phyloP scores from a whole-genome alignment of 306 rosid species.

The Cucurbita ficifolia region DNA sequence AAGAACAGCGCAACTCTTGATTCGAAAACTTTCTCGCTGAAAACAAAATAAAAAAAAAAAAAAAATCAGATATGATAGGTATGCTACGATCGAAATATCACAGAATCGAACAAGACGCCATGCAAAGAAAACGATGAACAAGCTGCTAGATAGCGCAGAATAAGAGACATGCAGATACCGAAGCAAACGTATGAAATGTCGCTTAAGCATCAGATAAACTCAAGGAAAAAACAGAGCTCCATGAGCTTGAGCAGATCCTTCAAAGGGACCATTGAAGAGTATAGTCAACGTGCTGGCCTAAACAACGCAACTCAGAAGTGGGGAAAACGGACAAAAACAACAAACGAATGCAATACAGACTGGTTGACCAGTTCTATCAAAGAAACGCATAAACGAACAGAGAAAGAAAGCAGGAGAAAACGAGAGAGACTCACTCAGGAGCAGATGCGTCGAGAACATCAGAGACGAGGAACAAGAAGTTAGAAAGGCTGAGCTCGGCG shows the following conservation, averaged over 20 bases:
- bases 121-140: not conserved
- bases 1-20: slow-evolving; percentile 27
- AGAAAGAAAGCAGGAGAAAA: no score
- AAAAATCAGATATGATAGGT: no score
- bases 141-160: not conserved
- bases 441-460: slow-evolving; percentile 20
- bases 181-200: not conserved
- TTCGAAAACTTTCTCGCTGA: slow-evolving; percentile 24
- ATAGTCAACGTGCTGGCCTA: no score
- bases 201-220: not conserved
- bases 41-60: not conserved
- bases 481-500: slow-evolving; percentile 49
- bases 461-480: slow-evolving; percentile 31
- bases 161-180: not conserved
- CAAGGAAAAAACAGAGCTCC: not conserved
- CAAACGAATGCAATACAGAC: no score
- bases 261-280: not conserved
- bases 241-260: not conserved
- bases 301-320: not conserved
- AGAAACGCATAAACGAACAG: no score
- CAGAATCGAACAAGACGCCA: not conserved
- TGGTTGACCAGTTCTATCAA: no score
- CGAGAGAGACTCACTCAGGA: slow-evolving; percentile 20
- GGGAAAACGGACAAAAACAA: not conserved
- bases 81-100: not conserved